Evolutionary conservation across 1,284 basidiomycete genomes (phyloP).

Genomic region (Laetiporus sulphureus): DNA sequence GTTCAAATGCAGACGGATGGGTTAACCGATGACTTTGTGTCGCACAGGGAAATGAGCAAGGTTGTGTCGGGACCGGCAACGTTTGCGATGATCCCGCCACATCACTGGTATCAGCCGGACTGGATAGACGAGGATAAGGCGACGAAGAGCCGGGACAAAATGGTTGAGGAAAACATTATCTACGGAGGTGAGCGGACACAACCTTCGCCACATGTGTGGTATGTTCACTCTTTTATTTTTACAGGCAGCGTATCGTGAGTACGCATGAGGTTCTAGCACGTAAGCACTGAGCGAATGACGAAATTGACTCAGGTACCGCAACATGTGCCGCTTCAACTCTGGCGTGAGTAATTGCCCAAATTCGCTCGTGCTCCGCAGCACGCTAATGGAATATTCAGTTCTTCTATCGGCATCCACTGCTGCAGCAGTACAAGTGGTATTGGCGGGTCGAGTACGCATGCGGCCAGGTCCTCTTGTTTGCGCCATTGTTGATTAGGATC

Average conservation of each 20-base stretch:
- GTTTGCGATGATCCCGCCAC: constrained; percentile 44
- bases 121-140: constrained; percentile 83
- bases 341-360: constrained; percentile 48
- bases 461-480: not conserved
- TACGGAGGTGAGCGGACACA: constrained; percentile 63
- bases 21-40: not conserved
- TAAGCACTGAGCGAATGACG: not conserved
- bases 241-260: constrained; percentile 55
- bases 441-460: constrained; percentile 23
- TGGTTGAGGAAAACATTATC: constrained; percentile 76
- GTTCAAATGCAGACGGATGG: not conserved
- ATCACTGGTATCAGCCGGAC: constrained; percentile 83
- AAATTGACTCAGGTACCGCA: constrained; percentile 44
- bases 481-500: not conserved
- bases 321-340: constrained; percentile 92
- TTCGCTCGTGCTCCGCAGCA: not conserved
- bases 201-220: not conserved
- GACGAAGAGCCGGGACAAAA: constrained; percentile 55
- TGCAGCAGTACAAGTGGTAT: constrained; percentile 25
- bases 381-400: constrained; percentile 45
- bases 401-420: constrained; percentile 69
- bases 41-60: constrained; percentile 33
- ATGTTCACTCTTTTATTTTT: not conserved
- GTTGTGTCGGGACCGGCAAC: constrained; percentile 32
- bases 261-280: not conserved